Base-by-base conservation (phyloP, 305 asterid species). In the Fraxinus sp. region DNA sequence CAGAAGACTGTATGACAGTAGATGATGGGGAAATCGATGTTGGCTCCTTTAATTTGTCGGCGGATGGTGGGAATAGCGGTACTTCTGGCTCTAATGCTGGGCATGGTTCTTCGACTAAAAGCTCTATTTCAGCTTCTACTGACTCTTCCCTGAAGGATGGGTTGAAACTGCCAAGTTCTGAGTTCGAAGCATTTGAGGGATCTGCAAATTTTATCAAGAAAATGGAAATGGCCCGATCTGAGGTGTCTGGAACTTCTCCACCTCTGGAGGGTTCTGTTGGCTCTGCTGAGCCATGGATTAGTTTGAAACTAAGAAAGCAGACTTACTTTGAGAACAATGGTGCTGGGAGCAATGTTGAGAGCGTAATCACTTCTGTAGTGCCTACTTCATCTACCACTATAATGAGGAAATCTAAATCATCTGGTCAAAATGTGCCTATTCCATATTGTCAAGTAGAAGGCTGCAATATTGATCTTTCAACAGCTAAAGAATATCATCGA, bases 221-320 rank as follows among this genome's bases (percentile, higher is more conserved):
- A 77, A 74, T 49, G 82, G 90, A 85, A 74, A 84, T 75, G 20
- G 81, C 70, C 80, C 87, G 79, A 81, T 77, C 87, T 75, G 91
- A 87, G 57, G 80, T 85, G 64, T 86, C 89, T 57, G 87, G 91
- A 86, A 86, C 85, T 39, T 88, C 92, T 77, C 86, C 89, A 7
- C 87, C 86, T 64, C 81, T 87, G 84, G 92, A 91, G 39, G 86
- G 89, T 81, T 91, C 94, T 43, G 85, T 84, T 75, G 91, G 90
- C 62, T 91, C 97, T 55, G 86, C 77, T 33, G 98, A 94, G 68
- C 94, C 95, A 9, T 77, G 90, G 82, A 92, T 89, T 22, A 92
- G 94, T 81, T 87, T 95, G 85, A 92, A 91, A 89, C 95, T 95
- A 41, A 98, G 98, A 80, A 93, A 92, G 89, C 89, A 95, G 82